Evolutionary conservation across 2,329 filamentous ascomycete genomes (phyloP).

Genomic region (Trichoderma citrinoviride): DNA sequence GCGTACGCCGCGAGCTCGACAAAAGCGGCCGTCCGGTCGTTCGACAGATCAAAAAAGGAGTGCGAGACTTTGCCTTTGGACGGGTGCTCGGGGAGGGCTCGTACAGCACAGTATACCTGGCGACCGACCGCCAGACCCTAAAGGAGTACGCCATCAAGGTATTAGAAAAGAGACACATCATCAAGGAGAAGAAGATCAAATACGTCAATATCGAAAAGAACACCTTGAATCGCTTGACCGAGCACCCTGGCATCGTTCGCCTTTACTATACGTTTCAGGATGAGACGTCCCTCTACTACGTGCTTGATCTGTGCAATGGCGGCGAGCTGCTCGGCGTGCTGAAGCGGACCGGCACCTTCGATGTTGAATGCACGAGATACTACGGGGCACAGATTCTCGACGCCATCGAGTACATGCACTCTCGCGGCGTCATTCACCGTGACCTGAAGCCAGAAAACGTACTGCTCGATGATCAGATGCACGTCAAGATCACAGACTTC

Average conservation of each 20-base stretch:
- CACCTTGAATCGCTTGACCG: constrained; percentile 90
- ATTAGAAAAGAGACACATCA: constrained; percentile 96
- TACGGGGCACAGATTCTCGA: constrained; percentile 96
- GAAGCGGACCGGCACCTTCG: constrained; percentile 92
- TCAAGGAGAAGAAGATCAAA: constrained; percentile 99
- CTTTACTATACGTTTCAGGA: constrained; percentile 99
- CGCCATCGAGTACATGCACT: constrained; percentile 97
- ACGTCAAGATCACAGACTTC: constrained; percentile 98
- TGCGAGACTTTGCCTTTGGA: constrained; percentile 94
- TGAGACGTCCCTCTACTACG: constrained; percentile 93
- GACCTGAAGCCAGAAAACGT: constrained; percentile 98
- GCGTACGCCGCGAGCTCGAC: constrained; percentile 78
- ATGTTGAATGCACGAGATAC: constrained; percentile 89
- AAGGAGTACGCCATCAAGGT: constrained; percentile 99
- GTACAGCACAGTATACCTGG: constrained; percentile 92
- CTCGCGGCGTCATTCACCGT: constrained; percentile 89
- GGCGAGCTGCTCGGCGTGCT: constrained; percentile 89
- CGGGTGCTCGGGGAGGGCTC: constrained; percentile 90
- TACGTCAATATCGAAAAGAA: constrained; percentile 99
- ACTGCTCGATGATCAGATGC: constrained; percentile 89
- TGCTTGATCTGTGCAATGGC: constrained; percentile 87
- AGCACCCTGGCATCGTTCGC: constrained; percentile 93
- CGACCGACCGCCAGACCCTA: constrained; percentile 87
- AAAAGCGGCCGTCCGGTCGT: constrained; percentile 77
- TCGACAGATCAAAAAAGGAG: constrained; percentile 90